phyloP scores from a whole-genome alignment of 768 basidiomycete genomes.

The Paxillus rubicundulus region DNA sequence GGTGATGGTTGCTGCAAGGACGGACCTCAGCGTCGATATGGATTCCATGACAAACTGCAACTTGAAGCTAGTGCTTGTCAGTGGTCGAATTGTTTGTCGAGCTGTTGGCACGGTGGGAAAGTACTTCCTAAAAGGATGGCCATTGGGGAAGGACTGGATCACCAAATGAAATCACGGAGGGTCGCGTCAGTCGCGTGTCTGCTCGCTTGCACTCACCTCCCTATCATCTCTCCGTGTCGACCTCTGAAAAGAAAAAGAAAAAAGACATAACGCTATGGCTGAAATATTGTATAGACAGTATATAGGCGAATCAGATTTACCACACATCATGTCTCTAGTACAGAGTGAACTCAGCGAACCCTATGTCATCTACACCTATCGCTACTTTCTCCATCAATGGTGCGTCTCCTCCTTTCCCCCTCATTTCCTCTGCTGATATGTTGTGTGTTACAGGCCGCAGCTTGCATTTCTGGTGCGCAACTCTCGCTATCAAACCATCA shows the following conservation, averaged over 20 bases:
- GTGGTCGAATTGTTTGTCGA: background rate
- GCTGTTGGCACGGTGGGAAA: constrained; percentile 4
- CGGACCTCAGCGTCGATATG: constrained; percentile 53
- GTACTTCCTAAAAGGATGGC: background rate
- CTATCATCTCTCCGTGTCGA: background rate
- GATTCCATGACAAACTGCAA: constrained; percentile 49
- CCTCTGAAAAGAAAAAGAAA: background rate
- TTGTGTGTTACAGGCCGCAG: constrained; percentile 64
- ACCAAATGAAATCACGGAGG: too few species aligned
- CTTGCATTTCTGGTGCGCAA: constrained; percentile 69
- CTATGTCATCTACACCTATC: constrained; percentile 94
- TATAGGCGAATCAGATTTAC: constrained; percentile 72
- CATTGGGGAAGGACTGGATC: background rate
- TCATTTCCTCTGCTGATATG: constrained; percentile 3
- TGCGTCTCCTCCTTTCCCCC: constrained; percentile 37
- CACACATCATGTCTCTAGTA: constrained; percentile 82
- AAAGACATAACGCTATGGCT: constrained; percentile 15
- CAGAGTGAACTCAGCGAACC: constrained; percentile 94
- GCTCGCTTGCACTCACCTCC: background rate
- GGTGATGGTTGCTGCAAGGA: constrained; percentile 48
- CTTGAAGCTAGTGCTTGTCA: too few species aligned
- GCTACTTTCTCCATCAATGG: constrained; percentile 97
- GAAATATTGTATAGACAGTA: constrained; percentile 69
- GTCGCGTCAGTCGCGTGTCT: background rate
- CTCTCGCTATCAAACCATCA: background rate